Percentiles rank a stretch among this genome's conserved stretches.
Conservation (phyloP, 805 yeast species). For the Metschnikowia hibisci region DNA sequence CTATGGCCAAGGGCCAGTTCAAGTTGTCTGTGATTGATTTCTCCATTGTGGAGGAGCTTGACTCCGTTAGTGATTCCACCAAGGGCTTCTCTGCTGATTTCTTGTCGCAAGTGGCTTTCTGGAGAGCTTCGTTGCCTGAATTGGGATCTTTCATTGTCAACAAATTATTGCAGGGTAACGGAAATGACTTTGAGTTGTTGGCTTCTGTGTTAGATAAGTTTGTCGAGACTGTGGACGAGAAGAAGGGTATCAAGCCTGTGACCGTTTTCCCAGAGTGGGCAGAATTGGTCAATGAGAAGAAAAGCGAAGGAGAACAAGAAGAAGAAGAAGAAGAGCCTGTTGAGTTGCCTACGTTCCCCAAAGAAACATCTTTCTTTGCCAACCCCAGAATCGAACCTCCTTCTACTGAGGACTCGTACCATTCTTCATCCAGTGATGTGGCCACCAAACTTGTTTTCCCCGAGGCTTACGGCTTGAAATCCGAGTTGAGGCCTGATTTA, state of each 20-base stretch:
- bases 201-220: conserved; percentile 66
- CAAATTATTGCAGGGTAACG: conserved; percentile 75
- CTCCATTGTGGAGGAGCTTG: conserved; percentile 59
- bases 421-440: conserved; percentile 41
- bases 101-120: conserved; percentile 75
- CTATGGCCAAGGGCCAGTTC: conserved; percentile 49
- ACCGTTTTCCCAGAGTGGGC: conserved; percentile 32
- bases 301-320: conserved; percentile 18
- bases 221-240: conserved; percentile 54
- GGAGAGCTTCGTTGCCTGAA: conserved; percentile 65
- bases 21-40: conserved; percentile 58
- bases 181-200: conserved; percentile 75
- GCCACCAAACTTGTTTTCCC: conserved; percentile 73
- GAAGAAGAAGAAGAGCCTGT: conserved; percentile 21
- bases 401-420: conserved; percentile 33
- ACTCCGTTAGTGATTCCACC: conserved; percentile 47
- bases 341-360: conserved; percentile 47
- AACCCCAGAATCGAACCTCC: conserved; percentile 46
- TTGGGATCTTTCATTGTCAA: conserved; percentile 65
- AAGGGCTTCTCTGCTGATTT: conserved; percentile 69
- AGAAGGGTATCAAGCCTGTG: conserved; percentile 37
- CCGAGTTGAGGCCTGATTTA: conserved; percentile 79
- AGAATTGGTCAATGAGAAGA: conserved; percentile 22
- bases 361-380: conserved; percentile 63
- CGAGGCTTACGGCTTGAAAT: conserved; percentile 65